A percentile compares a stretch with the other conserved stretches of the same genome.
These are phyloP conservation scores for Trichoderma atrobrunneum DNA, from an alignment of 2,329 filamentous ascomycete species.

Conservation along the genomic window DNA sequence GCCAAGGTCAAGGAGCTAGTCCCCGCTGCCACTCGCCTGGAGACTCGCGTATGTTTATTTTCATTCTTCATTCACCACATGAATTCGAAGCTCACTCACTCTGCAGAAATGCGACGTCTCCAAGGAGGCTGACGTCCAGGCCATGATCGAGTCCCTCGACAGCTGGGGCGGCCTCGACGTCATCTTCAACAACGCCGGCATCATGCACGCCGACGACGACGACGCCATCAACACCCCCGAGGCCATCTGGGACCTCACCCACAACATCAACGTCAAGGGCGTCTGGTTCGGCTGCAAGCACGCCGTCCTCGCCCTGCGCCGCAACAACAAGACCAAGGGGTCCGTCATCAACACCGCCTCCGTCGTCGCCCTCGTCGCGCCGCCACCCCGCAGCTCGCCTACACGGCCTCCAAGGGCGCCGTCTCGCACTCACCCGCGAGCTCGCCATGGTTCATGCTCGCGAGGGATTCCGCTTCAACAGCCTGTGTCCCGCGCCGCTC, in stretches of 20 bases:
- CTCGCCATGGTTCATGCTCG: constrained; percentile 88
- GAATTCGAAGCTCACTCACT: neutral
- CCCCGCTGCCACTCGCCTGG: constrained; percentile 58
- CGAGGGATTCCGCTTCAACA: constrained; percentile 87
- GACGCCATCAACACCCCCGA: constrained; percentile 82
- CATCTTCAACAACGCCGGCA: constrained; percentile 97
- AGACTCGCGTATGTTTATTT: constrained; percentile 48
- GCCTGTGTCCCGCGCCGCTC: constrained; percentile 82
- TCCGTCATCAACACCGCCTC: constrained; percentile 92
- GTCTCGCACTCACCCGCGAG: constrained; percentile 89
- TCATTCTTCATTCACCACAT: neutral
- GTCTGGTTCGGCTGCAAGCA: constrained; percentile 98
- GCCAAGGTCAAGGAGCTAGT: constrained; percentile 73
- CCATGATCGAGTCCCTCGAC: constrained; percentile 72
- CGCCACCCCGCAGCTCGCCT: constrained; percentile 85
- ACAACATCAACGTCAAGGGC: constrained; percentile 94
- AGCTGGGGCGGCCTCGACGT: constrained; percentile 84
- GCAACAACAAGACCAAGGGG: constrained; percentile 72
- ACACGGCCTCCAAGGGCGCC: constrained; percentile 91
- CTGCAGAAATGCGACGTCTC: constrained; percentile 67
- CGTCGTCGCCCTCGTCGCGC: constrained; percentile 81
- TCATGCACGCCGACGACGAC: constrained; percentile 84
- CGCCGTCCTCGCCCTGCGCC: constrained; percentile 76
- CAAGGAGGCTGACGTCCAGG: constrained; percentile 75
- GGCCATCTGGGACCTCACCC: constrained; percentile 90